Percentiles rank a stretch among this genome's conserved stretches.
These are phyloP conservation scores for Osmanthus fragrans DNA, from an alignment of 257 asterid genomes.

Conservation along the genomic window DNA sequence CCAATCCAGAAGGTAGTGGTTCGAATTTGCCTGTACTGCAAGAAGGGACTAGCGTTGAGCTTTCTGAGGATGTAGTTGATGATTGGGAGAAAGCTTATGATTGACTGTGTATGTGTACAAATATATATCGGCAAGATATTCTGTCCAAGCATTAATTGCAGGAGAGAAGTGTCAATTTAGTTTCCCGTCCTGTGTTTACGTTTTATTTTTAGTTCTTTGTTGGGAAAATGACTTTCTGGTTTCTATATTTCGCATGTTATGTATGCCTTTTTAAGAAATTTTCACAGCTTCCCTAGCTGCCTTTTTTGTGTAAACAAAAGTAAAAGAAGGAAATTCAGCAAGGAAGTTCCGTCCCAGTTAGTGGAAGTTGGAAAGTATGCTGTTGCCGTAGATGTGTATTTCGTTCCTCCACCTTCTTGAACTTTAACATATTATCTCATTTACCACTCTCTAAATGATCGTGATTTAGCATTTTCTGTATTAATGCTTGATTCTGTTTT, in stretches of 20 bases:
- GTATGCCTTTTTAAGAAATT: neutral
- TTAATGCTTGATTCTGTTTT: no score
- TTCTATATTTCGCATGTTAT: slow-evolving; percentile 6
- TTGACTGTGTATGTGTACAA: slow-evolving; percentile 23
- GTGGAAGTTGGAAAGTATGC: neutral
- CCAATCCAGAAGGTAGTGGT: slow-evolving; percentile 27
- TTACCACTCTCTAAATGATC: no score
- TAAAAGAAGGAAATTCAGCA: neutral
- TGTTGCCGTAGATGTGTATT: neutral
- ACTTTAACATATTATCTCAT: neutral
- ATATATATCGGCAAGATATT: neutral
- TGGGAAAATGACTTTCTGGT: slow-evolving; percentile 21
- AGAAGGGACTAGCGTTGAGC: slow-evolving; percentile 31
- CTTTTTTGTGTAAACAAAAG: slow-evolving; percentile 9
- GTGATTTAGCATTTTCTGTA: neutral
- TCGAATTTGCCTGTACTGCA: slow-evolving; percentile 21
- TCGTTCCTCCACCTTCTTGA: neutral
- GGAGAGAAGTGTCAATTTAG: slow-evolving; percentile 2
- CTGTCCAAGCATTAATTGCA: neutral
- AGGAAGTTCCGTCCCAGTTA: neutral
- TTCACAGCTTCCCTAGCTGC: slow-evolving; percentile 2
- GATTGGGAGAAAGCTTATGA: slow-evolving; percentile 94
- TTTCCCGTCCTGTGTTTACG: slow-evolving; percentile 4
- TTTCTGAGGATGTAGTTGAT: slow-evolving; percentile 63
- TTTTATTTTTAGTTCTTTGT: neutral